Base-by-base conservation (phyloP, 2,329 filamentous ascomycete genomes). In the Curvularia eragrostidis region DNA sequence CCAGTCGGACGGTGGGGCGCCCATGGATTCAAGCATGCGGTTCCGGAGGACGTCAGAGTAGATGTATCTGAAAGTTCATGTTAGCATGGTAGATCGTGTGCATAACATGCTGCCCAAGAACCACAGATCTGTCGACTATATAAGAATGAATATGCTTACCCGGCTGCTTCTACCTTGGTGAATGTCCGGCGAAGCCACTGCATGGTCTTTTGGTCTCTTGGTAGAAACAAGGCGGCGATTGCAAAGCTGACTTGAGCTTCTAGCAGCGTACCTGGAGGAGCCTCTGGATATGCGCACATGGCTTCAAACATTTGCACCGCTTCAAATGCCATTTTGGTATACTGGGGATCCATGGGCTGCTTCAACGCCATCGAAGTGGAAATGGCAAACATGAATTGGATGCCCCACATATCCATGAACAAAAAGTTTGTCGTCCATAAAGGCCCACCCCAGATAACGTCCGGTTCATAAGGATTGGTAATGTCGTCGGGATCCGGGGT, bases 101-200 rank as follows among this genome's bases (percentile, higher is more conserved):
- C 12, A 7, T 9, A 4, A 4, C 18, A 18, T 32, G 18, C 18
- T 12, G n/a, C 18, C 2, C 18, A 19, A 10, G 15, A 44, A 44
- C 26, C 15, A 44, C 8, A 12, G 8, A 8, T 30, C 18, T 18
- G 32, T 5, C 19, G n/a, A 13, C 5, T 24, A 19, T 36, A 1
- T 19, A 24, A 6, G 30, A n/a, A 19, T 19, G 13, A 21, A 24
- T 26, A 30, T 19, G 81, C 88, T 80, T 81, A 96, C 92, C 93
- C 93, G 72, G 88, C 81, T 58, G 84, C 83, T 77, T 98, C 94
- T 44, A 96, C 82, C 52, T 85, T 79, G 18, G 91, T 92, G 74
- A 96, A 88, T 75, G 91, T 94, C 66, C 85, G 84, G 59, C 92
- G 87, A 62, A 89, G 84, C 93, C 93, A 98, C 82, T 87, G 87